A percentile compares a stretch with the other conserved stretches of the same genome.
phyloP scores from a whole-genome alignment of 1,284 basidiomycete genomes.

The Wallemia hederae region DNA sequence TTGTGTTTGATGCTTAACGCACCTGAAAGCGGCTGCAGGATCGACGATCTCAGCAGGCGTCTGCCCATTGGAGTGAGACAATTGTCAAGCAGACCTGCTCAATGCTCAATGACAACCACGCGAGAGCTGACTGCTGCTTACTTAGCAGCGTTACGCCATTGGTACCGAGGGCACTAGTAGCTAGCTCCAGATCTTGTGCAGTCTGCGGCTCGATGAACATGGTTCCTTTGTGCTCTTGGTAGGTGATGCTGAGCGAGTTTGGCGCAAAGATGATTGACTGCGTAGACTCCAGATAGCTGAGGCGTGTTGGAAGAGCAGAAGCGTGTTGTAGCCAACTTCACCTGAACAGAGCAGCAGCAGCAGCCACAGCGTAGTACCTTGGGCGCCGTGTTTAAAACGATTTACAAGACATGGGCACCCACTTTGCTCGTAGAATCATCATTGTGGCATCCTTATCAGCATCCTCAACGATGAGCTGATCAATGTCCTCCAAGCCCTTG shows the following conservation, averaged over 20 bases:
- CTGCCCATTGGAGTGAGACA: slow-evolving; percentile 67
- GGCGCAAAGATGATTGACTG: slow-evolving; percentile 38
- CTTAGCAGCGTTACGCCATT: slow-evolving; percentile 42
- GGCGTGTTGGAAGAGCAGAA: neutral
- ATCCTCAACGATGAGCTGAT: slow-evolving; percentile 42
- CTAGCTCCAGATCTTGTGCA: slow-evolving; percentile 56
- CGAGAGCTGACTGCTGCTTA: slow-evolving; percentile 14
- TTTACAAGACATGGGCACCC: slow-evolving; percentile 11
- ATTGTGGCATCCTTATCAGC: slow-evolving; percentile 42
- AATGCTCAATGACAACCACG: slow-evolving; percentile 1
- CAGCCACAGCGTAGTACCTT: slow-evolving; percentile 65
- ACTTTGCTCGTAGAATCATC: slow-evolving; percentile 46
- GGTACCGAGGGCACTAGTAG: slow-evolving; percentile 35
- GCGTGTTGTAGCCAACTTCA: slow-evolving; percentile 8
- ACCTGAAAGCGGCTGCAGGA: slow-evolving; percentile 59
- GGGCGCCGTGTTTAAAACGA: neutral
- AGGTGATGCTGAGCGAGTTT: slow-evolving; percentile 45
- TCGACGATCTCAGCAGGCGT: slow-evolving; percentile 42
- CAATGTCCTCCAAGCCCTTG: slow-evolving; percentile 42
- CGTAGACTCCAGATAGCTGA: slow-evolving; percentile 26
- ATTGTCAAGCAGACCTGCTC: slow-evolving; percentile 33
- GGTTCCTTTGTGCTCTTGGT: slow-evolving; percentile 47
- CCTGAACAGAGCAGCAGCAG: slow-evolving; percentile 55
- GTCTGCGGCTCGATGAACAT: slow-evolving; percentile 79
- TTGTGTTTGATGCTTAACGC: slow-evolving; percentile 2